Evolutionary conservation across 805 yeast genomes (phyloP).

Genomic region (Sungouiozyma intestinalis): DNA sequence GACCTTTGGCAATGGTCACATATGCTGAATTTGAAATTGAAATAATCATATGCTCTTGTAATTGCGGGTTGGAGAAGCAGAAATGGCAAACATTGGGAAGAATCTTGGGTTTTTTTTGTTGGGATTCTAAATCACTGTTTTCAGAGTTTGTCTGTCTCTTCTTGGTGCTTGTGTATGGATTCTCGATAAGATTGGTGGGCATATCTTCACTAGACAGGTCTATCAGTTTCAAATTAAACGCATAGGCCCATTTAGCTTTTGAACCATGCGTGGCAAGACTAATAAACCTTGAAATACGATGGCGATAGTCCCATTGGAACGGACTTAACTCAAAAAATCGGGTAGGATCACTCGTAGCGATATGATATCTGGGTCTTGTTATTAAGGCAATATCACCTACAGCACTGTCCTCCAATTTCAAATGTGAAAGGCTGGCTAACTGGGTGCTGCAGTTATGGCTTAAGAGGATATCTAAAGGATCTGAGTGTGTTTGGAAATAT

Average conservation of each 20-base stretch:
- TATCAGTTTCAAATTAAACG: constrained; percentile 40
- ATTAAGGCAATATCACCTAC: constrained; percentile 38
- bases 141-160: constrained; percentile 5
- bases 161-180: constrained; percentile 4
- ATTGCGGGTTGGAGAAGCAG: constrained; percentile 69
- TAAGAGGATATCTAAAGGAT: constrained; percentile 44
- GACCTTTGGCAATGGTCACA: constrained; percentile 78
- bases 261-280: constrained; percentile 52
- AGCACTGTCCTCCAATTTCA: constrained; percentile 35
- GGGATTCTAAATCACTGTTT: background rate
- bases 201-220: constrained; percentile 7
- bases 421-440: constrained; percentile 36
- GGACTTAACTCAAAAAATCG: constrained; percentile 46
- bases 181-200: constrained; percentile 15
- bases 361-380: constrained; percentile 56
- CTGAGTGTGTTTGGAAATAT: constrained; percentile 9
- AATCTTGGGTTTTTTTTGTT: constrained; percentile 24
- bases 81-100: constrained; percentile 64
- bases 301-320: constrained; percentile 42
- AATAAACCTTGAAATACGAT: constrained; percentile 47
- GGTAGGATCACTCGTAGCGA: constrained; percentile 36
- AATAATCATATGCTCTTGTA: constrained; percentile 71
- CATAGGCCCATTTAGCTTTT: constrained; percentile 62
- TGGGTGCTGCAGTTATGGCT: constrained; percentile 51
- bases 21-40: constrained; percentile 61